These are phyloP conservation scores for Athelia sp. DNA, from an alignment of 1,284 basidiomycete genomes.

Conservation along the genomic window DNA sequence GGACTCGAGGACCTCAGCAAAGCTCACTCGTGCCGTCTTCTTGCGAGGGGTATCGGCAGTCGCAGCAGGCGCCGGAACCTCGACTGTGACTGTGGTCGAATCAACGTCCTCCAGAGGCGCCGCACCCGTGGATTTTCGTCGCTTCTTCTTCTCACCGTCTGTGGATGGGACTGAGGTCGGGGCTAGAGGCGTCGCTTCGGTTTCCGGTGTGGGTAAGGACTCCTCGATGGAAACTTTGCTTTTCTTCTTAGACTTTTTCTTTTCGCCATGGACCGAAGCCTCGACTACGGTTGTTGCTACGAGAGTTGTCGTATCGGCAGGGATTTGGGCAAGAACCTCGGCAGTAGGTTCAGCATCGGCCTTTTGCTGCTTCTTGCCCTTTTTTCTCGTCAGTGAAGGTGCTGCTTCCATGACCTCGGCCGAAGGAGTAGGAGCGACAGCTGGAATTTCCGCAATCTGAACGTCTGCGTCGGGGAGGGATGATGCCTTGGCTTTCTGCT, in stretches of 20 bases:
- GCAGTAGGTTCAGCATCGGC: background rate
- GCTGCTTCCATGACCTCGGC: too few relatives aligned
- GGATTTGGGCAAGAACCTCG: background rate
- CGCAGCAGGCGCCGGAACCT: background rate
- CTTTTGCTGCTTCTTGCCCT: background rate
- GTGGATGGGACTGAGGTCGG: too few relatives aligned
- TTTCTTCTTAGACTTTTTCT: too few relatives aligned
- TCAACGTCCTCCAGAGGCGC: background rate
- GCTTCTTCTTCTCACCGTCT: background rate
- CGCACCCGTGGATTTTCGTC: background rate
- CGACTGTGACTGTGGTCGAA: background rate
- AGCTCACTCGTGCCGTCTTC: constrained; percentile 1
- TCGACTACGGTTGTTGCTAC: background rate
- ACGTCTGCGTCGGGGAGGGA: too few relatives aligned
- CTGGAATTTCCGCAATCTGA: too few relatives aligned
- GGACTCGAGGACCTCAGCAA: constrained; percentile 3
- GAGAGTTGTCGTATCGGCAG: background rate
- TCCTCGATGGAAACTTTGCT: too few relatives aligned
- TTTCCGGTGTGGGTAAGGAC: background rate
- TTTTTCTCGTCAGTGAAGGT: background rate
- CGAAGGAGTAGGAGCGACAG: too few relatives aligned
- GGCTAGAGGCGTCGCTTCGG: too few relatives aligned
- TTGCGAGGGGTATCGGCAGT: background rate
- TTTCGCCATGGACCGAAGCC: background rate
- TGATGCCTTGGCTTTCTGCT: too few relatives aligned